phyloP scores from a whole-genome alignment of 495 filamentous ascomycete species.

The Recurvomyces mirabilis region DNA sequence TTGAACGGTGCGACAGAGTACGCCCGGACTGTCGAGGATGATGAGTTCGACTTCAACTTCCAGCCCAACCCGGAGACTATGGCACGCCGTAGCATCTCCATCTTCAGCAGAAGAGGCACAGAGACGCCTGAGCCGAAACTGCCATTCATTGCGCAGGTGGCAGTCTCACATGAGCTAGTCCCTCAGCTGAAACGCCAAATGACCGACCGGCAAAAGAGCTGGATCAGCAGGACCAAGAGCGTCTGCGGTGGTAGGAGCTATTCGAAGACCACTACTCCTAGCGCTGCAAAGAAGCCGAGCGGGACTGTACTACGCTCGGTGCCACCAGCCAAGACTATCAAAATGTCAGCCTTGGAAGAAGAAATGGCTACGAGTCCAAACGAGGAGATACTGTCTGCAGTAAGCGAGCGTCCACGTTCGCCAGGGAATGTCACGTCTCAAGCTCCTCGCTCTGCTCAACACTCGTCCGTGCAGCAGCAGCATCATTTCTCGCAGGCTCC shows the following conservation, averaged over 20 bases:
- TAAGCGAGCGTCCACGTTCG: constrained; percentile 7
- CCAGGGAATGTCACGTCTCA: background rate
- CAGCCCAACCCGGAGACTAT: constrained; percentile 7
- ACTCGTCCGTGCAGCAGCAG: background rate
- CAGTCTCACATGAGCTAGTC: background rate
- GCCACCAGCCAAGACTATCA: constrained; percentile 4
- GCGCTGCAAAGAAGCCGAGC: constrained; percentile 2
- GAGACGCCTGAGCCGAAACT: constrained; percentile 11
- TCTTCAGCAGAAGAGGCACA: constrained; percentile 17
- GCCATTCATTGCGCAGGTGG: constrained; percentile 6
- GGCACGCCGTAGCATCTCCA: constrained; percentile 14
- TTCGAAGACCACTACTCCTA: background rate
- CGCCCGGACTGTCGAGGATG: background rate
- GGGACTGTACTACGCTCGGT: constrained; percentile 15
- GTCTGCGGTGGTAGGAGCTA: background rate
- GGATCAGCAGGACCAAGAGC: constrained; percentile 9
- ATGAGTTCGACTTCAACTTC: constrained; percentile 2
- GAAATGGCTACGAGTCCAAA: constrained; percentile 29
- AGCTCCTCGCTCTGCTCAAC: background rate
- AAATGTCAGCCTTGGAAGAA: constrained; percentile 23
- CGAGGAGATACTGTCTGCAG: constrained; percentile 24
- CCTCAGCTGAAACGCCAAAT: constrained; percentile 3
- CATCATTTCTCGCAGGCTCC: too few relatives aligned
- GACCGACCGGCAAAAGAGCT: constrained; percentile 16
- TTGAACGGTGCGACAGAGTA: constrained; percentile 1